Base-by-base conservation (phyloP, 148 eudicot genomes). In the Hydrangea macrophylla region DNA sequence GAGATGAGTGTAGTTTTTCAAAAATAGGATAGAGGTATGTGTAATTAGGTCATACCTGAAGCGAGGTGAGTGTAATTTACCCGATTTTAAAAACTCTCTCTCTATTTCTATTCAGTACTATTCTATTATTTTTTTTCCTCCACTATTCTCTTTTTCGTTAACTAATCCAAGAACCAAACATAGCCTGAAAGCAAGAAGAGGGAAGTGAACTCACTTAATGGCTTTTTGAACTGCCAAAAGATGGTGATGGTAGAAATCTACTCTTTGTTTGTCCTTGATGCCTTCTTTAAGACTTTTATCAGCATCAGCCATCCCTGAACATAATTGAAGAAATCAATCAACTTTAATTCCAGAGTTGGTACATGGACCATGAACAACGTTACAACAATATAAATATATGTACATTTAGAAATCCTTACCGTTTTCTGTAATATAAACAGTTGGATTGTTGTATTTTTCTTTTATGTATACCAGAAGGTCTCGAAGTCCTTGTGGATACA, bases 351-450 rank as follows among this genome's bases (percentile, higher is more conserved):
- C 1, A 42, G 1, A 0, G n/a, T n/a, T n/a, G n/a, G n/a, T n/a
- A n/a, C n/a, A n/a, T n/a, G n/a, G n/a, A n/a, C n/a, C n/a, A n/a
- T n/a, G n/a, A n/a, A n/a, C n/a, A n/a, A n/a, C n/a, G n/a, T n/a
- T n/a, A n/a, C n/a, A n/a, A n/a, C n/a, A 42, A 42, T 15, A 35
- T 35, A 35, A 35, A 35, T 35, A 8, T 35, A 8, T 35, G 39
- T 55, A 20, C 3, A 22, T 55, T 5, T 22, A 25, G 8, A 55
- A 2, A 22, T n/a, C 1, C 69, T 57, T 58, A 72, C 75, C 75
- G 64, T 54, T 57, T 25, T 73, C 76, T 9, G 76, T 73, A 35
- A 73, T 59, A n/a, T 73, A 73, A 50, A 73, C 65, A 18, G 18
- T 50, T 17, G 76, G 76, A 50, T 73, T 22, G 17, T 73, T 73